Evolutionary conservation across 169 alveolate species (phyloP).

Genomic region (Plasmodium gonderi): DNA sequence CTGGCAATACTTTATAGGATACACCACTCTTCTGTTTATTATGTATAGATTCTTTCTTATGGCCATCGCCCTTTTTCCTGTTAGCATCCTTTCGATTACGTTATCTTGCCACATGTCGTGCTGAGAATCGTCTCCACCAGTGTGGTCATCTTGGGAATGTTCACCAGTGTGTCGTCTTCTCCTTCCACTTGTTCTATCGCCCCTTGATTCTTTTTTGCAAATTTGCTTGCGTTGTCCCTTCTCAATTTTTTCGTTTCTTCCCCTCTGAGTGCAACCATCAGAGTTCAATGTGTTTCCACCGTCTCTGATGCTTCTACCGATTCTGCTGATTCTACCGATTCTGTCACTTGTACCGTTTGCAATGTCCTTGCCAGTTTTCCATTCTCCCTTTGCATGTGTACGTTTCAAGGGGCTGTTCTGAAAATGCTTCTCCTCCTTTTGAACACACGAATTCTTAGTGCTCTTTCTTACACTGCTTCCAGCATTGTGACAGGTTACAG

Average conservation of each 20-base stretch:
- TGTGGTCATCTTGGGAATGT: background rate
- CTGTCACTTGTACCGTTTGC: background rate
- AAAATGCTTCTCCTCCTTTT: background rate
- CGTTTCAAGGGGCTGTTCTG: background rate
- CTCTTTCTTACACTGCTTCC: background rate
- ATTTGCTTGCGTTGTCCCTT: background rate
- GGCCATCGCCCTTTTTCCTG: background rate
- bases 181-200: background rate
- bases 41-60: background rate
- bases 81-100: background rate
- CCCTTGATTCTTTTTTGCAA: background rate
- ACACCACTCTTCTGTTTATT: background rate
- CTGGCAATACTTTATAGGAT: slow-evolving; percentile 24
- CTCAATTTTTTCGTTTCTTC: background rate
- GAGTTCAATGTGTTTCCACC: background rate
- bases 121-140: too few species aligned
- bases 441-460: background rate
- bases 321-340: background rate
- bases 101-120: background rate
- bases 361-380: too few species aligned
- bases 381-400: background rate
- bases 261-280: background rate
- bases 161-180: background rate
- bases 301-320: background rate
- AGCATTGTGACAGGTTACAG: background rate